Evolutionary conservation across 1,284 basidiomycete species (phyloP), one percentile per base, ranked within the genome.

Genomic region (Termitomyces sp.): DNA sequence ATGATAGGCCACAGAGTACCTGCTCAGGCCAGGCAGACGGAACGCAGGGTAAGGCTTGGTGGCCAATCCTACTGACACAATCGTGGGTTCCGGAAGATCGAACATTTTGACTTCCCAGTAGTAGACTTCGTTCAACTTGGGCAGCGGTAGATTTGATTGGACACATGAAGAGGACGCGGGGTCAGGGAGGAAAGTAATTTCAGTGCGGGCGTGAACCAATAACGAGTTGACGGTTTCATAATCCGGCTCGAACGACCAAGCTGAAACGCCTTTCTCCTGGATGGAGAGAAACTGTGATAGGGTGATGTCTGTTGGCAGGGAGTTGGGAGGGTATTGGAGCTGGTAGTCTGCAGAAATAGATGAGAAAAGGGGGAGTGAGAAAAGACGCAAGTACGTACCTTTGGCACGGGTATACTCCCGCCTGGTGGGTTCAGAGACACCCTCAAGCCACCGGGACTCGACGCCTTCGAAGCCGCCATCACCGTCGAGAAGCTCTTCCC

Each of bases 101-200:
- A 93, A 97, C 86, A 97, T 90, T 74, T 97, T 97, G 57, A 93
- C 89, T 67, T 97, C 94, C 89, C 91, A 97, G 68, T 97, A 97
- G 69, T 97, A 97, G 11, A 96, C 93, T 68, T 97, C 94, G 71
- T 97, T 97, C 49, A 97, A 77, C 66, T 96, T 96, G 11, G 94
- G 94, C 4, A 97, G 73, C 0, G 94, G 94, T 6, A 97, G 77
- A 67, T 97, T 97, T 47, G 92, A 94, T 73, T 97, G 92, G 5
- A 97, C 94, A 53, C 83, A 91, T 19, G 93, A 93, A 1, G 91
- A 90, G 16, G 91, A 93, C 16, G 90, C 87, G 7, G 94, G 94
- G 69, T 97, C 95, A 26, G 93, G 87, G 52, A 97, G 84, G 72
- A 97, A 97, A 1, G 93, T 96, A 63, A 97, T 88, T 70, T 97